Conservation (phyloP, 1,284 basidiomycete genomes). For the Rhodotorula sp. region DNA sequence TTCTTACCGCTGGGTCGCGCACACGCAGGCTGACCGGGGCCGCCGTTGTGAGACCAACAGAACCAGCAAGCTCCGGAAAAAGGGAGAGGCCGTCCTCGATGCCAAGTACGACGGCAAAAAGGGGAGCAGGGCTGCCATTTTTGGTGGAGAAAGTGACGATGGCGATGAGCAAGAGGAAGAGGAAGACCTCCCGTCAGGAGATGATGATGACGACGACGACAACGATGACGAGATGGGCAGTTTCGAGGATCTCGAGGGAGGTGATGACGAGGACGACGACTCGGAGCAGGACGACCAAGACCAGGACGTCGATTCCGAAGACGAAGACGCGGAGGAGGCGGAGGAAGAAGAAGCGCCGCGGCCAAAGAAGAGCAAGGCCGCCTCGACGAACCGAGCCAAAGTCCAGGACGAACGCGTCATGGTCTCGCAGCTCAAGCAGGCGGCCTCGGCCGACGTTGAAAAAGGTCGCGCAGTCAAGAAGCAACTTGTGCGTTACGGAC, state of each 20-base stretch:
- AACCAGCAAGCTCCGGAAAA: slow-evolving; percentile 56
- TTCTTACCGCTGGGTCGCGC: too few relatives aligned
- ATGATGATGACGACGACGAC: slow-evolving; percentile 41
- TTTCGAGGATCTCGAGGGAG: slow-evolving; percentile 39
- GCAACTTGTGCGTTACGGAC: slow-evolving; percentile 65
- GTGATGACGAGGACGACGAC: slow-evolving; percentile 44
- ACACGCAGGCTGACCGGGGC: too few relatives aligned
- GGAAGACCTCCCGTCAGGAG: slow-evolving; percentile 27
- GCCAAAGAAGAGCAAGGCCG: slow-evolving; percentile 37
- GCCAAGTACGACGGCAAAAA: slow-evolving; percentile 69
- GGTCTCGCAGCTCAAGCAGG: slow-evolving; percentile 58
- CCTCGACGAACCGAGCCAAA: slow-evolving; percentile 48
- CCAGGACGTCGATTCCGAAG: slow-evolving; percentile 2
- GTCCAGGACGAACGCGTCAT: slow-evolving; percentile 55
- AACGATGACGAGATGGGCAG: slow-evolving; percentile 47
- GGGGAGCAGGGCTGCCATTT: slow-evolving; percentile 62
- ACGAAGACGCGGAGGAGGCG: slow-evolving; percentile 22
- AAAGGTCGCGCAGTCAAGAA: slow-evolving; percentile 76
- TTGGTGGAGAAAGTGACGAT: slow-evolving; percentile 48
- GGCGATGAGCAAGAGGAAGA: slow-evolving; percentile 32
- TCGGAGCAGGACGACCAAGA: slow-evolving; percentile 51
- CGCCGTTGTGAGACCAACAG: too few relatives aligned
- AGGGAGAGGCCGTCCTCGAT: slow-evolving; percentile 52
- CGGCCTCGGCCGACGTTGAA: slow-evolving; percentile 59
- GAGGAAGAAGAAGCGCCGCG: slow-evolving; percentile 52